Evolutionary conservation across 129 eudicot species (phyloP).

Genomic region (Ambrosia trifida): DNA sequence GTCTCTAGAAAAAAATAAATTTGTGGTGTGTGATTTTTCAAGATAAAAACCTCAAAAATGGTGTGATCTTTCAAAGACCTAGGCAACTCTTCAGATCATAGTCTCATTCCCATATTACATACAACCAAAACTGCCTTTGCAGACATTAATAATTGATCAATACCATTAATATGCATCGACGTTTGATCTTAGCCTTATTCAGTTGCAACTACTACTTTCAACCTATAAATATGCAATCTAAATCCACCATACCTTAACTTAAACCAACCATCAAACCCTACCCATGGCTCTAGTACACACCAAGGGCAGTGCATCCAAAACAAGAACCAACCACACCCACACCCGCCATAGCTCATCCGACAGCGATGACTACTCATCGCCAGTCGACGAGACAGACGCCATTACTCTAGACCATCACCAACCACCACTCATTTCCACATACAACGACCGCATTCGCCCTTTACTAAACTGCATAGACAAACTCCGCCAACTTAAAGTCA

Average conservation of each 20-base stretch:
- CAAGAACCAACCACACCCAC: neutral
- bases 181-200: conserved; percentile 7
- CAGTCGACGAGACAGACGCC: neutral
- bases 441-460: conserved; percentile 52
- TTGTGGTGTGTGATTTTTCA: too few species aligned
- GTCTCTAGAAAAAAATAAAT: too few species aligned
- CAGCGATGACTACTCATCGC: conserved; percentile 29
- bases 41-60: neutral
- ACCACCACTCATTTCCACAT: conserved; percentile 40
- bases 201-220: neutral
- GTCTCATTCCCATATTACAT: neutral
- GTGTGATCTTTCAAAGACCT: neutral
- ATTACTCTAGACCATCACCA: conserved; percentile 8
- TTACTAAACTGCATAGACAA: conserved; percentile 44
- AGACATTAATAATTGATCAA: neutral
- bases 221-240: conserved; percentile 21
- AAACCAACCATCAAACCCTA: neutral
- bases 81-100: neutral
- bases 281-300: conserved; percentile 21
- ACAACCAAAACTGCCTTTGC: neutral
- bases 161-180: conserved; percentile 9
- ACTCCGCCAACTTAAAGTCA: conserved; percentile 43
- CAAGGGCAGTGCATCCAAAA: conserved; percentile 24
- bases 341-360: conserved; percentile 20
- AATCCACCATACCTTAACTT: neutral